Percentiles rank a stretch among this genome's conserved stretches.
Evolutionary conservation across 352 stramenopile species (phyloP).

Genomic region (Globisporangium spinosum): DNA sequence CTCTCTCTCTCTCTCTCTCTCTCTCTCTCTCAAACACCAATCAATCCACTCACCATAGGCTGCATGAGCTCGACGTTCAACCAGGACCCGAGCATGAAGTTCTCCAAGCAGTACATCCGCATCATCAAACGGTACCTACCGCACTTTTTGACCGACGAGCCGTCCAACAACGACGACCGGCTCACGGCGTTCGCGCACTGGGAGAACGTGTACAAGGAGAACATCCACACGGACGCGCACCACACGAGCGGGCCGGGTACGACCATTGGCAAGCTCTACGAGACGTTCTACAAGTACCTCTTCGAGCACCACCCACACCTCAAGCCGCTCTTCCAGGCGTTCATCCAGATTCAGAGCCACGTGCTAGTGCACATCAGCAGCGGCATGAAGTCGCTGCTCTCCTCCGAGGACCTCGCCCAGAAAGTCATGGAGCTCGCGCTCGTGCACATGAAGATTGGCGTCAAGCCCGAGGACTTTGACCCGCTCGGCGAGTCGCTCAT

Average conservation of each 20-base stretch:
- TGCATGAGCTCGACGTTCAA: conserved; percentile 24
- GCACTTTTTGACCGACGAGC: conserved; percentile 50
- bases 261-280: conserved; percentile 51
- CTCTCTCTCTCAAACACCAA: neutral
- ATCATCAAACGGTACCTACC: conserved; percentile 62
- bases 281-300: conserved; percentile 65
- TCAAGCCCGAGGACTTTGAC: conserved; percentile 65
- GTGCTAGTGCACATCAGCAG: conserved; percentile 65
- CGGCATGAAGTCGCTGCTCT: conserved; percentile 58
- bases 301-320: conserved; percentile 58
- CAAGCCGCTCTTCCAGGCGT: conserved; percentile 59
- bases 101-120: conserved; percentile 61
- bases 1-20: too few species aligned
- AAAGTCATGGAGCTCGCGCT: conserved; percentile 57
- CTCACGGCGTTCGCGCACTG: conserved; percentile 56
- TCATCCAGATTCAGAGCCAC: conserved; percentile 51
- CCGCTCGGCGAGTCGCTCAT: conserved; percentile 54
- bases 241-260: conserved; percentile 39
- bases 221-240: conserved; percentile 54
- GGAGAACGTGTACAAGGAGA: conserved; percentile 65
- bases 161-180: conserved; percentile 45
- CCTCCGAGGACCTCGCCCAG: conserved; percentile 48
- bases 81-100: conserved; percentile 27
- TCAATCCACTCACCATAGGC: conserved; percentile 26
- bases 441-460: conserved; percentile 62